These are phyloP conservation scores for Rhizoclosmatium sp. DNA, from an alignment of 192 early-diverging fungal species.

Conservation along the genomic window DNA sequence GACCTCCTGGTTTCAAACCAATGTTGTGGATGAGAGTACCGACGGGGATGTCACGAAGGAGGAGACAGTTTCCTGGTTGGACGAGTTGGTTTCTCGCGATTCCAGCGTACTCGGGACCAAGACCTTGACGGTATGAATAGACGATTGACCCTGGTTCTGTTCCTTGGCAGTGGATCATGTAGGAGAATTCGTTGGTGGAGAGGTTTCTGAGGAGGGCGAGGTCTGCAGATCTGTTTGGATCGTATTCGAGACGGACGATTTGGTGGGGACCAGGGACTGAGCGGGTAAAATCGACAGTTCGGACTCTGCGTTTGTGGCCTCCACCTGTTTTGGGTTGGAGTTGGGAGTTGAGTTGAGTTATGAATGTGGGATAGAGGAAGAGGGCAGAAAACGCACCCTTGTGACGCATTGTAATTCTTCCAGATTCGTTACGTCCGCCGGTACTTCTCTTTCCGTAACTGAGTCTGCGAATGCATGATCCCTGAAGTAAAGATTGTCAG, in stretches of 20 bases:
- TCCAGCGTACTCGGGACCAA: constrained; percentile 25
- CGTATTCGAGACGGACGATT: constrained; percentile 92
- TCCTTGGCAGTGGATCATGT: constrained; percentile 84
- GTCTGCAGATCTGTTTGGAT: constrained; percentile 89
- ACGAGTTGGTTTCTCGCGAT: constrained; percentile 59
- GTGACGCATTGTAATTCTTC: constrained; percentile 89
- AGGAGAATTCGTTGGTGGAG: constrained; percentile 78
- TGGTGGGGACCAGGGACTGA: constrained; percentile 73
- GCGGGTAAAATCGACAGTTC: constrained; percentile 88
- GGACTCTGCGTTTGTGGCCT: constrained; percentile 87
- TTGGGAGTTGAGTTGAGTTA: background rate
- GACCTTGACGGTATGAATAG: constrained; percentile 63
- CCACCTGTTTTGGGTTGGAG: constrained; percentile 65
- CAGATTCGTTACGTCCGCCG: constrained; percentile 89
- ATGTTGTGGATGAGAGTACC: constrained; percentile 91
- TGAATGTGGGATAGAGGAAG: background rate
- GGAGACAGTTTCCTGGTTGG: constrained; percentile 89
- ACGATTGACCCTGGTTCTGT: constrained; percentile 80
- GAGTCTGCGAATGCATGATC: constrained; percentile 79
- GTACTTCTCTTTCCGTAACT: constrained; percentile 80
- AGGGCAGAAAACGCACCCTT: constrained; percentile 44
- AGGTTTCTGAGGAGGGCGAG: constrained; percentile 85
- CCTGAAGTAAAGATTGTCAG: constrained; percentile 37
- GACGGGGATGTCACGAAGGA: constrained; percentile 88
- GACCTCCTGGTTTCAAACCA: constrained; percentile 77